Conservation (phyloP, 768 basidiomycete genomes). For the Serendipita indica region DNA sequence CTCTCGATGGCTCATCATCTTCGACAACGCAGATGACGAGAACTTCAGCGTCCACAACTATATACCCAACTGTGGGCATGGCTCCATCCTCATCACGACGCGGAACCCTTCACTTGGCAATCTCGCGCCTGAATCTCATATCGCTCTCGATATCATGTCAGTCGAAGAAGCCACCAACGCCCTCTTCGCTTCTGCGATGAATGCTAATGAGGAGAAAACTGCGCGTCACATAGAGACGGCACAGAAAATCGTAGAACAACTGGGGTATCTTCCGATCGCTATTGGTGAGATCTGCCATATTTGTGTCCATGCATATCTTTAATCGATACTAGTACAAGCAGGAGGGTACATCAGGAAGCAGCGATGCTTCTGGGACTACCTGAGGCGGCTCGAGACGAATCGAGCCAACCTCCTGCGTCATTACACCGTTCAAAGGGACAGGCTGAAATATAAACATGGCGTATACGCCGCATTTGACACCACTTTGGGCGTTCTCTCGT, state of each 20-base stretch:
- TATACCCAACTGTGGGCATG: not conserved
- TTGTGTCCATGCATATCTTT: too few species aligned
- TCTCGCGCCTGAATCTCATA: not conserved
- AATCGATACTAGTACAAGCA: not conserved
- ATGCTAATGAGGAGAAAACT: not conserved
- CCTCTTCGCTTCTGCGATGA: not conserved
- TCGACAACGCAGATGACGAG: not conserved
- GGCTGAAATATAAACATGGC: not conserved
- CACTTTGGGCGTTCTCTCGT: not conserved
- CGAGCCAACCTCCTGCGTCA: not conserved
- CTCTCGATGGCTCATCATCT: not conserved
- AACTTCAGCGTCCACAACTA: not conserved
- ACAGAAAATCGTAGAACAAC: not conserved
- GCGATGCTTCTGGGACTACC: not conserved
- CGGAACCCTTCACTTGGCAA: not conserved
- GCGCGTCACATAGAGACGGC: not conserved
- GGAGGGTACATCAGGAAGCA: constrained; percentile 3
- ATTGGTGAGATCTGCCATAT: too few species aligned
- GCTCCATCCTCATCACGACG: not conserved
- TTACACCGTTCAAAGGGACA: not conserved
- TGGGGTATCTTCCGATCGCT: not conserved
- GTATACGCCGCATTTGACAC: constrained; percentile 6
- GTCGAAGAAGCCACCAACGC: not conserved
- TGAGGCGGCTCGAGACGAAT: not conserved
- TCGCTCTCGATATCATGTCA: not conserved